These are phyloP conservation scores for Rhodotorula diobovata DNA, from an alignment of 768 basidiomycete species.

Conservation along the genomic window DNA sequence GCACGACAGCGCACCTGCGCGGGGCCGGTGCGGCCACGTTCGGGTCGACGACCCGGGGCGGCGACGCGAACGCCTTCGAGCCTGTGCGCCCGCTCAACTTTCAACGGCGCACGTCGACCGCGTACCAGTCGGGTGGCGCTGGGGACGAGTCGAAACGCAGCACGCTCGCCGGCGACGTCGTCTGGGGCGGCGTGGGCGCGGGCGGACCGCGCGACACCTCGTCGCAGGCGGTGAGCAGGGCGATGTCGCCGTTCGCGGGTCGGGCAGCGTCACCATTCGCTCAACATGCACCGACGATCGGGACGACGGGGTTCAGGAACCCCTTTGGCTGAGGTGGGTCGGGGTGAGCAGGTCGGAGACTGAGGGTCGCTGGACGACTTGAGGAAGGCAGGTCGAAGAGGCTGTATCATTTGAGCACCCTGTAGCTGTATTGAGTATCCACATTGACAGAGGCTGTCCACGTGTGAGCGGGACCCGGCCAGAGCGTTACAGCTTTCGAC, in stretches of 20 bases:
- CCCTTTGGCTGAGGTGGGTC: slow-evolving; percentile 13
- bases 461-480: no score
- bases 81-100: slow-evolving; percentile 9
- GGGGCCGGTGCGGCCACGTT: neutral
- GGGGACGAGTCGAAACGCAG: neutral
- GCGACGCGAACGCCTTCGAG: neutral
- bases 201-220: slow-evolving; percentile 8
- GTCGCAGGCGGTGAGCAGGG: neutral
- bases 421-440: no score
- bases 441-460: no score
- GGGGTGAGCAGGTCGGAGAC: neutral
- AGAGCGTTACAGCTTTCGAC: no score
- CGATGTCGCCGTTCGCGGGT: neutral
- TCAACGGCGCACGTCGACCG: neutral
- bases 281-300: slow-evolving; percentile 8
- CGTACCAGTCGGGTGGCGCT: neutral
- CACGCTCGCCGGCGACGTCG: neutral
- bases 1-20: slow-evolving; percentile 1
- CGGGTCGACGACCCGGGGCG: neutral
- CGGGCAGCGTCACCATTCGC: no score
- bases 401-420: no score
- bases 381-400: no score
- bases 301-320: slow-evolving; percentile 22
- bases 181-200: slow-evolving; percentile 5
- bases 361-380: no score